phyloP scores from a whole-genome alignment of 225 moss, liverwort and hornwort species.

The Straminergon stramineum region DNA sequence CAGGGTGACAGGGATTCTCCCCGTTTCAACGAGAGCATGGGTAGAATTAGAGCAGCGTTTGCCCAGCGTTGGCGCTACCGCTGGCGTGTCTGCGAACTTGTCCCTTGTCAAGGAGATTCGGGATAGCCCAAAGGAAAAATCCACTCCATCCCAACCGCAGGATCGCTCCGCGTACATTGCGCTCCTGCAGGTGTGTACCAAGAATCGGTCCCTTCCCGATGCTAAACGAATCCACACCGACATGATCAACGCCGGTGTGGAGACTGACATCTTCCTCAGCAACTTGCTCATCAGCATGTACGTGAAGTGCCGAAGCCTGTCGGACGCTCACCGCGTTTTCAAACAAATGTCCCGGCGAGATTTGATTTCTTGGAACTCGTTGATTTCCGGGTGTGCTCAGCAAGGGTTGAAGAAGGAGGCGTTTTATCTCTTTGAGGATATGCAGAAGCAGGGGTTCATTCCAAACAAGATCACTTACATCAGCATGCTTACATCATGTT shows the following conservation, averaged over 20 bases:
- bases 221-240: slow-evolving; percentile 26
- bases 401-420: slow-evolving; percentile 31
- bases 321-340: slow-evolving; percentile 32
- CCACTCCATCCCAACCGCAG: not conserved
- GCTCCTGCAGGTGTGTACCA: slow-evolving; percentile 17
- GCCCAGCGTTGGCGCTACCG: slow-evolving; percentile 2
- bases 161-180: slow-evolving; percentile 1
- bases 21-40: slow-evolving; percentile 14
- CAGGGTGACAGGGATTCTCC: not conserved
- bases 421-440: slow-evolving; percentile 19
- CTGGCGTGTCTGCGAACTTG: not conserved
- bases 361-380: slow-evolving; percentile 47
- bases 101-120: not conserved
- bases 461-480: slow-evolving; percentile 48
- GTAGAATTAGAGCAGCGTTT: not conserved
- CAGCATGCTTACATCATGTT: slow-evolving; percentile 37
- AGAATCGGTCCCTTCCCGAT: slow-evolving; percentile 20
- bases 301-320: slow-evolving; percentile 35
- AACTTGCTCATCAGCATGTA: slow-evolving; percentile 49
- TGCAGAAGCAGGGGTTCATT: slow-evolving; percentile 19
- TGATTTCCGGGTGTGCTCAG: slow-evolving; percentile 43
- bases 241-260: slow-evolving; percentile 14
- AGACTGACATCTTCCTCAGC: slow-evolving; percentile 34
- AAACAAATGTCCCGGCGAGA: slow-evolving; percentile 22
- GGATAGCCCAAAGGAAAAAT: not conserved